Base-by-base conservation (phyloP, 345 rosid genomes). In the Murraya paniculata region DNA sequence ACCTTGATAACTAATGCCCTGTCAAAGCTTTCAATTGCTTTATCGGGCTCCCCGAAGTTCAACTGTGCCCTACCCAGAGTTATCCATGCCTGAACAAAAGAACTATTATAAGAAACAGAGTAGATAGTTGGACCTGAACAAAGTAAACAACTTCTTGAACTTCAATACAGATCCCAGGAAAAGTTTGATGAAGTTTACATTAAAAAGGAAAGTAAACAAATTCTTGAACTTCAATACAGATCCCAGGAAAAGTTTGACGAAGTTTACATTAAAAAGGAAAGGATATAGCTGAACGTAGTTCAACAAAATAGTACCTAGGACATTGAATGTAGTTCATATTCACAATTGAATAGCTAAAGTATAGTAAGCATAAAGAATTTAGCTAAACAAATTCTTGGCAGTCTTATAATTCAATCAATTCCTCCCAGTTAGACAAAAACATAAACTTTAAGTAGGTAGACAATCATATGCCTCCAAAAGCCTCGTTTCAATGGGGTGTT, bases 11-110 rank as follows among this genome's bases (percentile, higher is more conserved):
- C 89, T 81, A 93, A 79, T 61, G 97, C 95, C 65, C 70, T 86
- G 69, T 90, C 94, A 57, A 95, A 89, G 82, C 95, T 95, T 74
- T 79, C 88, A 55, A 91, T 87, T 38, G 97, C 95, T 79, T 79
- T 85, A 80, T 93, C 97, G 7, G 95, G 98, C 84, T 95, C 98
- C 78, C 99, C 98, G 55, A 90, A 95, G 86, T 95, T 95, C 27
- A 95, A 85, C 77, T 95, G 98, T 60, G 99, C 91, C 84, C 98
- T 92, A 81, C 97, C 98, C 72, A 95, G 98, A 59, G 99, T 93
- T 82, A 88, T 59, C 97, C 99, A 92, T 24, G 93, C 98, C 99
- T 95, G 81, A 39, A 84, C 69, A 30, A 58, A 74, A n/a, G 57
- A 70, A 76, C 35, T 38, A 48, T 65, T 33, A 27, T 39, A 56